Evolutionary conservation across 768 basidiomycete genomes (phyloP), one percentile per base, ranked within the genome.

Genomic region (Kwoniella heveanensis): DNA sequence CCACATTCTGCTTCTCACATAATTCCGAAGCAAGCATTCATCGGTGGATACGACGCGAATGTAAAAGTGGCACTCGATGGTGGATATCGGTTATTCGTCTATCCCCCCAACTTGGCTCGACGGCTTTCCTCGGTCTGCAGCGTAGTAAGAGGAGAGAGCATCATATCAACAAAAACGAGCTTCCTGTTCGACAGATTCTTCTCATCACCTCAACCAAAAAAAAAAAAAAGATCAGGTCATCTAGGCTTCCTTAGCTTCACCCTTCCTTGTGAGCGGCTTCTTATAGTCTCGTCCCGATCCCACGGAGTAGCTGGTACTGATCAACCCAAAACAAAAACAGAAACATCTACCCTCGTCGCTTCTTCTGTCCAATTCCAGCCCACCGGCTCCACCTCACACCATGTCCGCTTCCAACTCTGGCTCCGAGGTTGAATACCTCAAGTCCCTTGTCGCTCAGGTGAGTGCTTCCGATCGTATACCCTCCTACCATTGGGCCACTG

Each of bases 351-450:
- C n/a, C n/a, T 32, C 13, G 13, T 32, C 32, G 7, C 32, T 32
- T 32, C 32, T 32, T 32, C 32, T 5, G 7, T 5, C n/a, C n/a
- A n/a, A n/a, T n/a, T n/a, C n/a, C n/a, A 32, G 5, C 32, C 13
- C 32, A 32, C 13, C 32, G 13, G 32, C 32, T 32, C 39, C 8
- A 19, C 39, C 39, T 17, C 15, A 9, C 39, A 44, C 39, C 39
- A 44, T 44, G 39, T 58, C 68, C 32, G 17, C 48, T 47, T 57
- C 67, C 29, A 62, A 65, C 58, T 70, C 75, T 10, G 72, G 72
- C 44, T 66, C 76, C 65, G 92, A 97, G 83, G 85, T 99, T 73
- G 91, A 90, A 74, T 92, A 98, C 81, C 88, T 99, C 83, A 99
- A 99, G 83, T 82, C 84, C 46, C 89, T 99, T 74, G 92, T 96